A percentile compares a stretch with the other conserved stretches of the same genome.
Evolutionary conservation across 768 basidiomycete genomes (phyloP).

Genomic region (Trametes meyenii): DNA sequence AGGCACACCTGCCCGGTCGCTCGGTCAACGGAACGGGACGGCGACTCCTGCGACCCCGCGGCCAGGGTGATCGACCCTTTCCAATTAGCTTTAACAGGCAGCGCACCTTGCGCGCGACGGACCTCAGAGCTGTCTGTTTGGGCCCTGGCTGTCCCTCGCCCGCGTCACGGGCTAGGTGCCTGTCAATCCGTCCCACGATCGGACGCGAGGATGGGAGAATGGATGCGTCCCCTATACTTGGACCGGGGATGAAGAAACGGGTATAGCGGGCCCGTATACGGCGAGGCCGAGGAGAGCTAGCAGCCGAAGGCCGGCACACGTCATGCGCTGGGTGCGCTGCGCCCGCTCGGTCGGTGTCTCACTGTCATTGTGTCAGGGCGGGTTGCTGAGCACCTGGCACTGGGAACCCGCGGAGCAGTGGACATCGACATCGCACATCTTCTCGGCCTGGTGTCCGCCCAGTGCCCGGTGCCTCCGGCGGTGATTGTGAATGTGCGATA

Average conservation of each 20-base stretch:
- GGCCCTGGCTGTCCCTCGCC: background rate
- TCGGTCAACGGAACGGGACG: conserved; percentile 14
- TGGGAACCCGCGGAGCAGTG: conserved; percentile 11
- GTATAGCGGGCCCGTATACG: background rate
- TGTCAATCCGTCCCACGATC: conserved; percentile 5
- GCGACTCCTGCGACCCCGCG: conserved; percentile 15
- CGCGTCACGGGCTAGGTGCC: background rate
- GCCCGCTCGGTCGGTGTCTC: too few relatives aligned
- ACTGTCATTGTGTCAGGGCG: conserved; percentile 3
- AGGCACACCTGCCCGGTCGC: conserved; percentile 9
- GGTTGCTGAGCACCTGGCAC: background rate
- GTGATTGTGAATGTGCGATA: conserved; percentile 8
- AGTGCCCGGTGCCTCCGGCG: conserved; percentile 1
- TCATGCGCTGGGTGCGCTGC: too few relatives aligned
- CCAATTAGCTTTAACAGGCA: conserved; percentile 1
- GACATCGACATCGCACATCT: too few relatives aligned
- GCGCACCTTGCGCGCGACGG: background rate
- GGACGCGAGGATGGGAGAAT: background rate
- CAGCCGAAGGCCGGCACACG: background rate
- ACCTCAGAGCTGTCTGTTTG: background rate
- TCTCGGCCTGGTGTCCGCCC: background rate
- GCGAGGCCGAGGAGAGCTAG: background rate
- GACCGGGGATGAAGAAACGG: background rate
- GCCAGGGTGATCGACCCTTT: conserved; percentile 9
- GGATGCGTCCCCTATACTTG: background rate